Conservation (phyloP, 1,139 yeast genomes). For the Sugiyamaella xylanicola region DNA sequence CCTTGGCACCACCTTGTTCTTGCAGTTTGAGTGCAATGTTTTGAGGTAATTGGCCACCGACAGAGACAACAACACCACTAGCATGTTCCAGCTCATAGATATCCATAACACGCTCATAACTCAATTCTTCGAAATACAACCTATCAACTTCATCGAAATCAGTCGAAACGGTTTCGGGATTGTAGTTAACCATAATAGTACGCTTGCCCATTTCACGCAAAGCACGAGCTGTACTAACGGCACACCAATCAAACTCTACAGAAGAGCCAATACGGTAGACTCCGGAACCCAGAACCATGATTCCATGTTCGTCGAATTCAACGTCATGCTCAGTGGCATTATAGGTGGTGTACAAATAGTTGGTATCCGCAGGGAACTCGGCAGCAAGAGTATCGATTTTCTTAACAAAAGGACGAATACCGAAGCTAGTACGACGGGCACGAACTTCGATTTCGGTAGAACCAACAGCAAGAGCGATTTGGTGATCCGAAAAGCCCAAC, state of each 20-base stretch:
- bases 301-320: constrained; percentile 83
- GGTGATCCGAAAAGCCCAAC: constrained; percentile 93
- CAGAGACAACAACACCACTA: constrained; percentile 89
- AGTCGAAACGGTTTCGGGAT: constrained; percentile 98
- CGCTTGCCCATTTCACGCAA: constrained; percentile 83
- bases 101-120: constrained; percentile 95
- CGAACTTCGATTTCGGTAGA: constrained; percentile 78
- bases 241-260: constrained; percentile 99
- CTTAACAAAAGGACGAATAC: constrained; percentile 90
- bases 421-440: constrained; percentile 70
- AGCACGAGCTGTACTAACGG: constrained; percentile 94
- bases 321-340: constrained; percentile 88
- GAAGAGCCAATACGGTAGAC: constrained; percentile 98
- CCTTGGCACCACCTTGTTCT: constrained; percentile 70
- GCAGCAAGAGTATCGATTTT: constrained; percentile 98
- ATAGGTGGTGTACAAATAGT: constrained; percentile 93
- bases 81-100: constrained; percentile 91
- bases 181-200: constrained; percentile 95
- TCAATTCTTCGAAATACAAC: constrained; percentile 91
- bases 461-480: constrained; percentile 76
- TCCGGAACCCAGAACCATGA: constrained; percentile 95
- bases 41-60: constrained; percentile 98
- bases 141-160: constrained; percentile 98
- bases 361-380: constrained; percentile 96
- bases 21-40: constrained; percentile 88